These are phyloP conservation scores for Mallotus repandus DNA, from an alignment of 441 rosid species.

Conservation along the genomic window DNA sequence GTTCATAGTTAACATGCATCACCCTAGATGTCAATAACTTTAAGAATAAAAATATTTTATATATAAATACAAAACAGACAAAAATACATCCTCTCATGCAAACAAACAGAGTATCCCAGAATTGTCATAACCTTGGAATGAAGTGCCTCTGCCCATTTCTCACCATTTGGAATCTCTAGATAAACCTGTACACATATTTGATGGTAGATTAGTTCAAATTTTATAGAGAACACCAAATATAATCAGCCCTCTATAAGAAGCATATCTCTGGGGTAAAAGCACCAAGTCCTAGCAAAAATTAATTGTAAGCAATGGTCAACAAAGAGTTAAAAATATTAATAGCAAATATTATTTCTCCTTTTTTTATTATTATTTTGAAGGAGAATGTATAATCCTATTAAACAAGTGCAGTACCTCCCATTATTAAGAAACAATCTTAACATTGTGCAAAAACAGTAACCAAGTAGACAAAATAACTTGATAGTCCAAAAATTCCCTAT, in stretches of 20 bases:
- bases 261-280: not conserved
- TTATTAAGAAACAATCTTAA: not conserved
- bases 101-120: not conserved
- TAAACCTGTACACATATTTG: slow-evolving; percentile 57
- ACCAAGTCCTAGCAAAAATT: not conserved
- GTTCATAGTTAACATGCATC: not conserved
- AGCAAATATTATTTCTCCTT: no score
- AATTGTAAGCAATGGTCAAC: not conserved
- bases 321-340: no score
- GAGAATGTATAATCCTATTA: not conserved
- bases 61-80: not conserved
- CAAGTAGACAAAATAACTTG: slow-evolving; percentile 3
- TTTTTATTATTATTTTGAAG: not conserved
- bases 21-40: not conserved
- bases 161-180: slow-evolving; percentile 78
- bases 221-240: not conserved
- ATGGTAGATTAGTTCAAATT: slow-evolving; percentile 8
- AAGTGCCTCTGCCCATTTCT: slow-evolving; percentile 82
- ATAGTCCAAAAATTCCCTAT: not conserved
- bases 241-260: not conserved
- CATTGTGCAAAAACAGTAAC: not conserved
- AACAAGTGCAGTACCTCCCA: not conserved
- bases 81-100: not conserved
- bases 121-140: slow-evolving; percentile 63
- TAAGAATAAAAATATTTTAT: not conserved